Percentiles rank a stretch among this genome's conserved stretches.
phyloP scores from a whole-genome alignment of 176 grass and related monocot species.

The maize (Zea mays) region DNA sequence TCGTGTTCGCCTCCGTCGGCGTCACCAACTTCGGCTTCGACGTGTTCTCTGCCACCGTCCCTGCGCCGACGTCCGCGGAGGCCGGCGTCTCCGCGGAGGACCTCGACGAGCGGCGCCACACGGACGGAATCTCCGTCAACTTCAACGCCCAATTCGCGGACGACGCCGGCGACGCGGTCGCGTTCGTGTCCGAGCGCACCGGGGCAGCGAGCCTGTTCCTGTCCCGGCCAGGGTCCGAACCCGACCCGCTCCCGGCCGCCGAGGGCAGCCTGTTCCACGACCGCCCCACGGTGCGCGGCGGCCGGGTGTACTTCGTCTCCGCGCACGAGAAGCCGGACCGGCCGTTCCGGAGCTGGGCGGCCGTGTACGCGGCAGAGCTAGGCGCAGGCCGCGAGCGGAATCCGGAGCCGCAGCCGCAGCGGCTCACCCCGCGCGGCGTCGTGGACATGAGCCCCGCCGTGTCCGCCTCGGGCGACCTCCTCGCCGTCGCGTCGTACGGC shows the following conservation, averaged over 20 bases:
- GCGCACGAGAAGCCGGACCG: slow-evolving; percentile 53
- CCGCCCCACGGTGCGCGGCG: slow-evolving; percentile 57
- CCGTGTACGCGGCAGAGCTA: slow-evolving; percentile 49
- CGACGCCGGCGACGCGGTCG: slow-evolving; percentile 50
- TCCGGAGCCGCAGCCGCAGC: too few species aligned
- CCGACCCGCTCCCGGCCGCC: slow-evolving; percentile 47
- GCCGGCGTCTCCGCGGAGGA: not conserved
- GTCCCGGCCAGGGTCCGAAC: slow-evolving; percentile 5
- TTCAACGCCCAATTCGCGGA: slow-evolving; percentile 87
- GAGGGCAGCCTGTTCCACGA: slow-evolving; percentile 75
- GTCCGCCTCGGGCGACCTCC: slow-evolving; percentile 50
- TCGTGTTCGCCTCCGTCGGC: slow-evolving; percentile 67
- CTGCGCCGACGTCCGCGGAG: not conserved
- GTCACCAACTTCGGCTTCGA: slow-evolving; percentile 80
- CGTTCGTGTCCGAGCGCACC: slow-evolving; percentile 77
- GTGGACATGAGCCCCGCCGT: slow-evolving; percentile 90
- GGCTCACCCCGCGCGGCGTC: slow-evolving; percentile 51
- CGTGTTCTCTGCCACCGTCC: slow-evolving; percentile 73
- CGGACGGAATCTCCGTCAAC: slow-evolving; percentile 75
- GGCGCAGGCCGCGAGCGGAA: too few species aligned
- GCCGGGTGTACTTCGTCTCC: slow-evolving; percentile 68
- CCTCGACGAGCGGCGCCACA: slow-evolving; percentile 64
- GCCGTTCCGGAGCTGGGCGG: slow-evolving; percentile 78
- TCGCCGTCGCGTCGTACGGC: slow-evolving; percentile 88
- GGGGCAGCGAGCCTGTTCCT: slow-evolving; percentile 62